phyloP scores from a whole-genome alignment of 805 yeast species.

The Metschnikowia sp. region DNA sequence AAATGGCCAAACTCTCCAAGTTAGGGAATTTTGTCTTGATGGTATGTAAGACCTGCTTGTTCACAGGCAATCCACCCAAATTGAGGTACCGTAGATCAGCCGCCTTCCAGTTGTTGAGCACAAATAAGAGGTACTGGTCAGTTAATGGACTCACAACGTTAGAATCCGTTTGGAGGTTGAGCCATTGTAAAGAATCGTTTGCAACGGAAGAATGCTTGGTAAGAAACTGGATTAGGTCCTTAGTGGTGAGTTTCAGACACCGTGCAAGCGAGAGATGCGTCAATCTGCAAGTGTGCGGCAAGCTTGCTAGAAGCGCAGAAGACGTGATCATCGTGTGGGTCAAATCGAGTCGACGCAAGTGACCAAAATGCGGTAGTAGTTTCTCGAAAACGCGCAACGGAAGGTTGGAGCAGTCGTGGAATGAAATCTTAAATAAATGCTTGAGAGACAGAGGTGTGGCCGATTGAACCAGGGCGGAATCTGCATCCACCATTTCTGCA shows the following conservation, averaged over 20 bases:
- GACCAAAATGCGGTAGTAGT: constrained; percentile 53
- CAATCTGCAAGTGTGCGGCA: constrained; percentile 57
- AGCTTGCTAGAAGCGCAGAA: constrained; percentile 45
- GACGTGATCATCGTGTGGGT: constrained; percentile 78
- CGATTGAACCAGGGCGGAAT: constrained; percentile 1
- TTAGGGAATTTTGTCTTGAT: constrained; percentile 38
- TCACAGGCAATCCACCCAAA: constrained; percentile 63
- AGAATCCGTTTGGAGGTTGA: constrained; percentile 60
- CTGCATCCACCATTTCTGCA: constrained; percentile 1
- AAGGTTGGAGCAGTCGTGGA: constrained; percentile 86
- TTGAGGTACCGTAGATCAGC: constrained; percentile 49
- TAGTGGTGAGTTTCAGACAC: constrained; percentile 62
- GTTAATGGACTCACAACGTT: constrained; percentile 59
- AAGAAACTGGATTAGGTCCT: constrained; percentile 66
- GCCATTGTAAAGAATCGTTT: constrained; percentile 54
- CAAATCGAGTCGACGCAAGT: constrained; percentile 67
- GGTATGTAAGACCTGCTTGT: constrained; percentile 32
- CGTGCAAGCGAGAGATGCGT: constrained; percentile 67
- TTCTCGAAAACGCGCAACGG: constrained; percentile 53
- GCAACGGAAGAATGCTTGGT: constrained; percentile 65
- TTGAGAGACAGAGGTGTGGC: constrained; percentile 5
- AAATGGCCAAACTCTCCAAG: constrained; percentile 42
- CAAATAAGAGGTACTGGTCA: constrained; percentile 45
- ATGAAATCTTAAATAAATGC: constrained; percentile 50
- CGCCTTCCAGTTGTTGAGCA: constrained; percentile 44